Evolutionary conservation across 2,329 filamentous ascomycete genomes (phyloP), one percentile per base, ranked within the genome.

Genomic region (Rasamsonia emersonii): DNA sequence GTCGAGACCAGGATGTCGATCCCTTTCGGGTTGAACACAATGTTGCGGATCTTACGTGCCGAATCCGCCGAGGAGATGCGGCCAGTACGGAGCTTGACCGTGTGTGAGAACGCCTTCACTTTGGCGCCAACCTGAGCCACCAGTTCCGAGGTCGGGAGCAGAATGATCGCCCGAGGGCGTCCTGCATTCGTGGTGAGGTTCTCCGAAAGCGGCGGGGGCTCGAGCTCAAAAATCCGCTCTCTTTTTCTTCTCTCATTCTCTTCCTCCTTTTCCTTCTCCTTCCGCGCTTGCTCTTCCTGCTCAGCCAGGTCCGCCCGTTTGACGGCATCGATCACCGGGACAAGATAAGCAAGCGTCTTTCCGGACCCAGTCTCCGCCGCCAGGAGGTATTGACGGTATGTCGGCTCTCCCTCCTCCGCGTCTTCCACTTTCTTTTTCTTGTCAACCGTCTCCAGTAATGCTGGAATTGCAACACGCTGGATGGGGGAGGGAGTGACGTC

Each of bases 321-420:
- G 47, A 98, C 60, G 6, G 84, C 82, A 59, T 98, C 78, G 32
- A 98, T 68, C 10, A 80, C 72, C 0, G 91, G 93, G 4, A 95
- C 61, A 4, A 96, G 66, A 53, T 98, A 98, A 6, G 91, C 86
- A 40, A 98, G 67, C 1, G 91, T 98, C 67, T 98, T 98, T 38
- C 91, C 91, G 1, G 91, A 96, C 9, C 91, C 91, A 0, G 91
- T 98, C 66, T 98, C 91, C 8, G 91, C 91, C 3, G 91, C 91
- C 30, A 98, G 69, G 9, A 98, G 70, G 51, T 85, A 95, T 32
- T 77, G 69, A 33, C 77, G 65, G 49, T 73, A 61, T 41, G 29
- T 59, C 54, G 20, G 33, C 41, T 30, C 37, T 23, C 51, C 44
- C 25, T 46, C 48, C n/a, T 30, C 30, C 9, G 45, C 26, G 43